Evolutionary conservation across 2,329 filamentous ascomycete genomes (phyloP).

Genomic region (Daldinia sp.): DNA sequence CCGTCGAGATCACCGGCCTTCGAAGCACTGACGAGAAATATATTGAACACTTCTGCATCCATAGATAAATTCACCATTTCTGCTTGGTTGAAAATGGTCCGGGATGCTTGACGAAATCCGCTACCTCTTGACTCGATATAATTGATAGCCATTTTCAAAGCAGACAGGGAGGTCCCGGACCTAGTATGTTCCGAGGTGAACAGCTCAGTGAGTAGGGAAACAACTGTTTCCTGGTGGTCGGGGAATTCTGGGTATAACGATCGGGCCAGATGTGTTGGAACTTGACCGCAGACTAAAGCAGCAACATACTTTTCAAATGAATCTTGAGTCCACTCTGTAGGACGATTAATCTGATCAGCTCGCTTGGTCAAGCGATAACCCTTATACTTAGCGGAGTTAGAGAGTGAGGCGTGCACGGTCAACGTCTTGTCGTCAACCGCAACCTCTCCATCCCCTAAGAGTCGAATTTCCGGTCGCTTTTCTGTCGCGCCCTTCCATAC

Average conservation of each 20-base stretch:
- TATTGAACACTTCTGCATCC: slow-evolving; percentile 41
- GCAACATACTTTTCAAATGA: slow-evolving; percentile 45
- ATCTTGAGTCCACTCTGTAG: slow-evolving; percentile 40
- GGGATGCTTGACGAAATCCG: slow-evolving; percentile 37
- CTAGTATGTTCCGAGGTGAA: slow-evolving; percentile 40
- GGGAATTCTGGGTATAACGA: slow-evolving; percentile 38
- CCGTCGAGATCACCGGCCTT: slow-evolving; percentile 39
- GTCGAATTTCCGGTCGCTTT: slow-evolving; percentile 19
- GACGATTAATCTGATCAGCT: slow-evolving; percentile 41
- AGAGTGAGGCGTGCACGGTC: slow-evolving; percentile 28
- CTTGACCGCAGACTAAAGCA: slow-evolving; percentile 38
- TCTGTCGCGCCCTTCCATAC: slow-evolving; percentile 20
- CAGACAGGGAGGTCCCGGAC: slow-evolving; percentile 36
- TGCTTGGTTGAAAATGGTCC: slow-evolving; percentile 37
- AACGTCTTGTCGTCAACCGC: slow-evolving; percentile 32
- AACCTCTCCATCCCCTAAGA: slow-evolving; percentile 27
- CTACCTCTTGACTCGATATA: slow-evolving; percentile 37
- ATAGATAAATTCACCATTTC: slow-evolving; percentile 37
- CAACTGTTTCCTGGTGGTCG: slow-evolving; percentile 43
- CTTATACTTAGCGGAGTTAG: slow-evolving; percentile 18
- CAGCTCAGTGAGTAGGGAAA: slow-evolving; percentile 37
- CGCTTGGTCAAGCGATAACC: slow-evolving; percentile 34
- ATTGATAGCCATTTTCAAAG: slow-evolving; percentile 43
- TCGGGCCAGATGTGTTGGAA: slow-evolving; percentile 38
- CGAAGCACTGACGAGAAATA: slow-evolving; percentile 40